Base-by-base conservation (phyloP, 208 protist species). In the Leishmania lainsoni region DNA sequence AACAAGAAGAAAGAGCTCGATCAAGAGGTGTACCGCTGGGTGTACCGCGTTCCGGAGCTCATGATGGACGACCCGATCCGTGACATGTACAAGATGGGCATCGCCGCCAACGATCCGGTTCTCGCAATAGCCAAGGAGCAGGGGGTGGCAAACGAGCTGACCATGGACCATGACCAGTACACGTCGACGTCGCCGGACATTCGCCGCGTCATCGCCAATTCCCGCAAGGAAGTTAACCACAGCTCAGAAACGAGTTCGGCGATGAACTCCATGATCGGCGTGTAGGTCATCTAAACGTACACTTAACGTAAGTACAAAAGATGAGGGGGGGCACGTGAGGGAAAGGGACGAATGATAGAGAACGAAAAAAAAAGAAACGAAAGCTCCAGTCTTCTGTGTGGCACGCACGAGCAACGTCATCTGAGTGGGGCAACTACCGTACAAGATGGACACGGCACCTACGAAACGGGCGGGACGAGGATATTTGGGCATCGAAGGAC, bases 1-100 rank as follows among this genome's bases (percentile, higher is more conserved):
- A 94, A 92, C 86, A 96, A 96, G 89, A 94, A 94, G 86, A 78
- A 84, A 54, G 87, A 92, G 81, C 61, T 96, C 22, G 93, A 94
- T 80, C 83, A 93, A 77, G 85, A 83, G 48, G 83, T 93, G 54
- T 96, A 93, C 90, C 91, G 91, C 82, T 96, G 91, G 91, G 86
- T 95, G 56, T 86, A 92, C 84, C 90, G 92, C 69, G 90, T 71
- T 58, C 92, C 92, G 2, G 92, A 95, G 87, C 87, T 88, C 81
- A 87, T 91, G 78, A 93, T 93, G 49, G 76, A 83, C 48, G 90
- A 96, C 80, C 88, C 90, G 39, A 80, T 89, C 66, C 89, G 89
- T 76, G 90, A 93, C 78, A 51, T 94, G 29, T 83, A 87, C 79
- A 93, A 92, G 83, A 74, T 93, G 73, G 89, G 86, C 63, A 82